Evolutionary conservation across 208 protist species (phyloP).

Genomic region (Entamoeba histolytica): DNA sequence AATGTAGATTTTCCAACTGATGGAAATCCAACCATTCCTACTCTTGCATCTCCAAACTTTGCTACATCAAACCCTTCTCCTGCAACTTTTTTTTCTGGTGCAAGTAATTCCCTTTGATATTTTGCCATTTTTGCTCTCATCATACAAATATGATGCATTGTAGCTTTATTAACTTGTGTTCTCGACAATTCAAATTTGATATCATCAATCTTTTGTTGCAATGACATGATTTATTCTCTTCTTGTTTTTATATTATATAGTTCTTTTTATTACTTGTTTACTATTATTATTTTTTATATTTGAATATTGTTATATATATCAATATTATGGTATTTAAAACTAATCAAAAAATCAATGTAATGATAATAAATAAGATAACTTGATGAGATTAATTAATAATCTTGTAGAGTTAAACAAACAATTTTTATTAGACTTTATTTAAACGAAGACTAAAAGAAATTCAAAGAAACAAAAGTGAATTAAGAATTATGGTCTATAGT

Average conservation of each 20-base stretch:
- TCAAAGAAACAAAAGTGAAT: neutral
- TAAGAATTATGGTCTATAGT: neutral
- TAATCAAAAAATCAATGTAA: no score
- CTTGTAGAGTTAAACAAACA: no score
- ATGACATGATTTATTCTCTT: neutral
- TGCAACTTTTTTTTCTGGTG: slow-evolving; percentile 24
- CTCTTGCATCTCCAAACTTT: slow-evolving; percentile 56
- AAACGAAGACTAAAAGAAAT: neutral
- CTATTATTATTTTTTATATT: no score
- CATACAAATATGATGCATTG: slow-evolving; percentile 54
- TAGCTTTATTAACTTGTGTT: slow-evolving; percentile 33
- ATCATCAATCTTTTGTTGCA: slow-evolving; percentile 1
- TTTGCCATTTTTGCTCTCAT: slow-evolving; percentile 90
- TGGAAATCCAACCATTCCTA: slow-evolving; percentile 50
- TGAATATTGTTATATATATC: no score
- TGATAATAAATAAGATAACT: no score
- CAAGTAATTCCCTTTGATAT: slow-evolving; percentile 54
- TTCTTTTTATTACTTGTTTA: no score
- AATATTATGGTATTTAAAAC: no score
- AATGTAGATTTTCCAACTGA: slow-evolving; percentile 46
- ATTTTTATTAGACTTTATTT: no score
- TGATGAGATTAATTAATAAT: no score
- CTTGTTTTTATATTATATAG: neutral
- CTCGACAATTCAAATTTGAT: slow-evolving; percentile 16
- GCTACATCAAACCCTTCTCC: slow-evolving; percentile 70